Base-by-base conservation (phyloP, 2,329 filamentous ascomycete species). In the Cadophora sp. region DNA sequence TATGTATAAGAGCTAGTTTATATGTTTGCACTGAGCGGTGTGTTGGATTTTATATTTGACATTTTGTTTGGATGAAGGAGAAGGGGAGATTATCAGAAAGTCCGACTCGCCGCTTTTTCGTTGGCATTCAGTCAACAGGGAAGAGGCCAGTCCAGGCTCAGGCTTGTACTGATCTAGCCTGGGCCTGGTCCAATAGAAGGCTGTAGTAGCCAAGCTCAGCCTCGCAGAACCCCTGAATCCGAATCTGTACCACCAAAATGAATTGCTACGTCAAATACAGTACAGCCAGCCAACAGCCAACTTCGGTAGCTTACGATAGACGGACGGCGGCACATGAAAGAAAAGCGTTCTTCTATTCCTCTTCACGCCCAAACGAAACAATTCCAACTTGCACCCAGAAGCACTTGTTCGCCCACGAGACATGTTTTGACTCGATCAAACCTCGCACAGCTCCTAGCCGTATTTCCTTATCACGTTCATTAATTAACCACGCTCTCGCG, bases 81-180 rank as follows among this genome's bases (percentile, higher is more conserved):
- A n/a, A n/a, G n/a, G 24, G 55, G 55, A 24, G 55, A 58, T 58
- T 58, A 24, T 37, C 31, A 24, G 31, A 37, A 58, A 58, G 19
- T 31, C 55, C 55, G 29, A 9, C 55, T 24, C 43, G 43, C 53
- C 53, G 53, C 27, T 34, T 22, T 16, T n/a, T 34, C 53, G 16
- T 31, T 27, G 53, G 16, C 14, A n/a, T n/a, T n/a, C n/a, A n/a
- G n/a, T n/a, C n/a, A n/a, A 12, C 37, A 12, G 37, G 37, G 37
- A 3, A 9, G 37, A 40, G 37, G 37, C 7, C 37, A 40, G 37
- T 5, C 37, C 37, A 40, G 37, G 14, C 14, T 34, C 34, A 16
- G 40, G 40, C 40, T 43, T 16, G n/a, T 37, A 12, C 8, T 12
- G 9, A 9, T 37, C 34, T 37, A 12, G 34, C 34, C 8, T 37